Evolutionary conservation across 1,139 yeast species (phyloP), one percentile per base, ranked within the genome.

Genomic region (Saccharomycopsis hybrid): DNA sequence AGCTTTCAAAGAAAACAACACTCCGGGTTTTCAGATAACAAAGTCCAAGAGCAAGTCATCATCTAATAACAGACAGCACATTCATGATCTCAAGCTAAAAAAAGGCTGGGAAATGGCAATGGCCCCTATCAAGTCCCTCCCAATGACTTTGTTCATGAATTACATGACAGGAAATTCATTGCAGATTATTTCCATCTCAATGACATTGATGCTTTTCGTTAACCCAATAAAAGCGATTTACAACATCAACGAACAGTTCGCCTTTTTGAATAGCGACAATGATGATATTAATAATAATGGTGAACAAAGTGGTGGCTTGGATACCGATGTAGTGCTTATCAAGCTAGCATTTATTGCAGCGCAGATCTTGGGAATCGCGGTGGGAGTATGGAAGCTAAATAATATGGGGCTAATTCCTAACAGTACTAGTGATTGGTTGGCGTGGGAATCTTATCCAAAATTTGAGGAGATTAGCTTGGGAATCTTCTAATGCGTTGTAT

Each of bases 151-250:
- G 53, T 70, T 88, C 51, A 88, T 92, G 96, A 81, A 90, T 54
- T 92, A 88, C 65, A 87, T 92, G 89, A 81, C 96, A 1, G 98
- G 98, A 33, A 85, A 85, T 60, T 80, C 95, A 4, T 69, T 92
- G 31, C 97, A 92, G 60, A 76, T 92, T 56, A 89, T 92, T 54
- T 94, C 97, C 3, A 84, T 92, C 51, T 84, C 89, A 67, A 90
- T 89, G 87, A 85, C 96, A 0, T 66, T 86, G 41, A 87, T 85
- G 88, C 71, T 92, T 60, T 78, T 92, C 57, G 76, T 83, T 58
- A 82, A 80, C 44, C 95, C 97, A 0, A 60, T 87, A 41, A 82
- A 79, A 59, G 87, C 95, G 35, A 80, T 92, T 1, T 65, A 82
- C 46, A 66, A 71, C 9, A 78, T 85, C 1, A 74, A 74, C 55